phyloP scores from a whole-genome alignment of 1,139 yeast genomes.

The Zhuliangozyma parablackwelliae region DNA sequence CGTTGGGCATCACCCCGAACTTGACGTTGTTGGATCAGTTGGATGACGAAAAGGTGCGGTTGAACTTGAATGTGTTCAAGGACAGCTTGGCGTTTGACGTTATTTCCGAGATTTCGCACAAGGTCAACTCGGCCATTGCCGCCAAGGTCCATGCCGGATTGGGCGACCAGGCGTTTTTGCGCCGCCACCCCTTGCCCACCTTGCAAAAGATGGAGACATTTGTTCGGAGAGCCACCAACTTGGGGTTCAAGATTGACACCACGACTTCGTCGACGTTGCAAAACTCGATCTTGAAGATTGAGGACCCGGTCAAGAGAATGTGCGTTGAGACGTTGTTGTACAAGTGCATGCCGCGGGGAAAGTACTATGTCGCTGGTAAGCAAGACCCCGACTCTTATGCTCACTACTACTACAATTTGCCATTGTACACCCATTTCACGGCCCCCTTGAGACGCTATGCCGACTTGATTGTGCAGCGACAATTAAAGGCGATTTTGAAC shows the following conservation, averaged over 20 bases:
- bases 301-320: slow-evolving; percentile 60
- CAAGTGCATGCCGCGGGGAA: slow-evolving; percentile 83
- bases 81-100: slow-evolving; percentile 55
- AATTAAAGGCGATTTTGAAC: slow-evolving; percentile 63
- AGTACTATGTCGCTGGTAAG: slow-evolving; percentile 84
- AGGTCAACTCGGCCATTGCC: slow-evolving; percentile 84
- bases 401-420: slow-evolving; percentile 78
- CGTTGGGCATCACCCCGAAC: slow-evolving; percentile 48
- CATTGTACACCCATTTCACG: slow-evolving; percentile 89
- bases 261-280: slow-evolving; percentile 71
- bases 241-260: slow-evolving; percentile 71
- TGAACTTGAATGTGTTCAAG: slow-evolving; percentile 70
- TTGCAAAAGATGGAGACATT: slow-evolving; percentile 78
- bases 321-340: slow-evolving; percentile 76
- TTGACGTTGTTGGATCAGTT: slow-evolving; percentile 72
- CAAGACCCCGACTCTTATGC: slow-evolving; percentile 74
- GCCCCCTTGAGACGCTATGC: slow-evolving; percentile 91
- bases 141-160: slow-evolving; percentile 69
- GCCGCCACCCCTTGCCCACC: slow-evolving; percentile 86
- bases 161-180: slow-evolving; percentile 77
- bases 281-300: slow-evolving; percentile 61
- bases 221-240: slow-evolving; percentile 60
- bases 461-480: slow-evolving; percentile 89
- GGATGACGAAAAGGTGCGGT: slow-evolving; percentile 78
- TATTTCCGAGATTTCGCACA: slow-evolving; percentile 71